These are phyloP conservation scores for Helianthus annuus DNA, from an alignment of 129 eudicot genomes.

Conservation along the genomic window DNA sequence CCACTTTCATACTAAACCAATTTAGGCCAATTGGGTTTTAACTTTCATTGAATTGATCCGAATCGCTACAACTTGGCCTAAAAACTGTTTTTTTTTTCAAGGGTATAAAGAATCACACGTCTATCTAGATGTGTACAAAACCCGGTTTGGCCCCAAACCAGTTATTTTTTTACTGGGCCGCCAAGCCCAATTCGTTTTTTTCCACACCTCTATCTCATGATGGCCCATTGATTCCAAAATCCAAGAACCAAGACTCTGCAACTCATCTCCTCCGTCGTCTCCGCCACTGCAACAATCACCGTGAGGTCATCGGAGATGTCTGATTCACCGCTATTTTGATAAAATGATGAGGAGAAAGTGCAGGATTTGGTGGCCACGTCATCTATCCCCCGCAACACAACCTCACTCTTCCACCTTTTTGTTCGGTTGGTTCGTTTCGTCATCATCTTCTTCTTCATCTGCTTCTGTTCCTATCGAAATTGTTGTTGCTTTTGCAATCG, in stretches of 20 bases:
- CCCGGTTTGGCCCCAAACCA: too few relatives aligned
- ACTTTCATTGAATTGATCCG: too few relatives aligned
- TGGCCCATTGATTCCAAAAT: conserved; percentile 26
- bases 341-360: conserved; percentile 51
- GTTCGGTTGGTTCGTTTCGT: conserved; percentile 74
- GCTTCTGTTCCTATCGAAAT: conserved; percentile 52
- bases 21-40: too few relatives aligned
- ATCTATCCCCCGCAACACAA: conserved; percentile 39
- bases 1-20: too few relatives aligned
- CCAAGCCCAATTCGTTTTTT: too few relatives aligned
- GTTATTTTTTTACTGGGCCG: too few relatives aligned
- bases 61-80: too few relatives aligned
- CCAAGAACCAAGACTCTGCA: conserved; percentile 16
- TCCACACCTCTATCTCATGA: background rate
- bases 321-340: conserved; percentile 4
- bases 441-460: conserved; percentile 35
- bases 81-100: too few relatives aligned
- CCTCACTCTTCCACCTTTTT: conserved; percentile 39
- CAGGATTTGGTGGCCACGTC: conserved; percentile 91
- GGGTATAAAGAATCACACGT: too few relatives aligned
- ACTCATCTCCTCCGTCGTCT: conserved; percentile 17
- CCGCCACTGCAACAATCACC: conserved; percentile 12
- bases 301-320: conserved; percentile 17
- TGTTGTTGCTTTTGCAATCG: conserved; percentile 67
- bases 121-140: too few relatives aligned